Evolutionary conservation across 495 filamentous ascomycete species (phyloP), one percentile per base, ranked within the genome.

Genomic region (Penicillium ochrochloron): DNA sequence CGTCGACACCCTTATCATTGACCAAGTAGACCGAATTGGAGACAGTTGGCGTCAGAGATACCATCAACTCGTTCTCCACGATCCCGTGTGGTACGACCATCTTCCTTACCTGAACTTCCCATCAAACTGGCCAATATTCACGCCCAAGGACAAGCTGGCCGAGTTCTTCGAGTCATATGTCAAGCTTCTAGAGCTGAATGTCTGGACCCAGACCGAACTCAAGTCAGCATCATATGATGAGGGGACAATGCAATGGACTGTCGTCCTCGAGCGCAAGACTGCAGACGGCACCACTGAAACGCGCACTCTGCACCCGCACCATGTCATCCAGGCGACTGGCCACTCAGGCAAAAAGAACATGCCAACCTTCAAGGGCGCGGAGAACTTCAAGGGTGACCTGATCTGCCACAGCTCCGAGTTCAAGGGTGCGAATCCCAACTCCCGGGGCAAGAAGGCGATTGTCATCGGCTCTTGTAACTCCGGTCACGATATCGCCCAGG

Each of bases 401-500:
- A 65, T 92, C 57, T 89, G 86, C 73, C 92, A 95, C 68, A 92
- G 88, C 33, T 88, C 88, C 14, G 83, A 91, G 34, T 91, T 90
- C 70, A 71, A 80, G 0, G 88, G 88, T 6, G 86, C 89, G 12
- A 79, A 80, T 23, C 41, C 75, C 9, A 59, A 79, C 35, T 74
- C 77, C 1, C 72, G 74, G 23, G 85, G 85, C 1, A 91, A 88
- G 70, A 90, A 88, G 65, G 92, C 86, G 1, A 75, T 95, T 21
- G 85, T 96, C 0, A 83, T 96, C 8, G 92, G 92, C 5, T 88
- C 86, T 33, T 92, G 92, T 75, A 95, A 94, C 71, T 93, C 90
- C 2, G 86, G 82, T 12, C 88, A 94, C 66, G 92, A 96, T 71
- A 96, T 96, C 64, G 88, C 89, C 34, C 90, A 94, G 70, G 89